Base-by-base conservation (phyloP, 257 asterid genomes). In the Ballota nigra region DNA sequence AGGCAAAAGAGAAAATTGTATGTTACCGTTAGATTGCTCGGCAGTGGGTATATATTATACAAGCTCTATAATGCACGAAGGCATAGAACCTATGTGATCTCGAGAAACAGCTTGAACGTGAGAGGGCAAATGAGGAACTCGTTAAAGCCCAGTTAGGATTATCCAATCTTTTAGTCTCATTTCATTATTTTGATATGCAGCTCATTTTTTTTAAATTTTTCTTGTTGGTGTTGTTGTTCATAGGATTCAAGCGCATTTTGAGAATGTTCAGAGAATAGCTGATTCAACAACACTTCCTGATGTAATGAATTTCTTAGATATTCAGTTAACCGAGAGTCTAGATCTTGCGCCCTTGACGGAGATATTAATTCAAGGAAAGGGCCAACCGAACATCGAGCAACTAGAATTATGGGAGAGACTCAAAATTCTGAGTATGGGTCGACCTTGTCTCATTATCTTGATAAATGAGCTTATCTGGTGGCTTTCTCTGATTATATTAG, bases 201-300 rank as follows among this genome's bases (percentile, higher is more conserved):
- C 60, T 70, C 75, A n/a, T 57, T 70, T 36, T 66, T 49, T 51
- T 47, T 20, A 34, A 10, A 49, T 64, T 23, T 16, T 36, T 26
- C 1, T 41, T 0, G 60, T 78, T 53, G 31, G 20, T 64, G 71
- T 45, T 33, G 15, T 71, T 66, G 43, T 76, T 77, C 67, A 74
- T 71, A 92, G 96, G 78, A 69, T 92, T 72, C 90, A 88, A 83
- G 86, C 80, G n/a, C 98, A 89, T 84, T 89, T 89, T 7, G 88
- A 85, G 87, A 86, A 79, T 75, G 81, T 89, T 67, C 98, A 89
- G 70, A 77, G 78, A 52, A 84, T 88, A 74, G 90, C 96, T 3
- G 90, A 86, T 77, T 80, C 96, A 57, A 83, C 93, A 19, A 86
- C 96, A 9, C 82, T 92, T 79, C 94, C 98, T 49, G 96, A 87